A percentile compares a stretch with the other conserved stretches of the same genome.
Evolutionary conservation across 805 yeast genomes (phyloP).

Genomic region (Starmerella gropengiesseri): DNA sequence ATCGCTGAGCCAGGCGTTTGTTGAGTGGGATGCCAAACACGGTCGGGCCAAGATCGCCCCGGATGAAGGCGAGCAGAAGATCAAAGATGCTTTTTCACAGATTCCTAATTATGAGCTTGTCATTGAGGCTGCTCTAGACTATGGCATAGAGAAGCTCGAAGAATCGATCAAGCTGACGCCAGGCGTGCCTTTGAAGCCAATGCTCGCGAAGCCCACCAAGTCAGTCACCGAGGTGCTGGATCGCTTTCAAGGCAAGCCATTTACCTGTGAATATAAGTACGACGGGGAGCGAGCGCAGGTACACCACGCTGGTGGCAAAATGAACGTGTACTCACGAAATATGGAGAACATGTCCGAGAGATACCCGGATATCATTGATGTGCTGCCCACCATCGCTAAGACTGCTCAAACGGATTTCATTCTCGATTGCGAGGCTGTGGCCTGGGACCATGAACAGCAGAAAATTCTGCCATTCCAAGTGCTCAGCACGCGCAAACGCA

Average conservation of each 20-base stretch:
- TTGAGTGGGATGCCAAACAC: slow-evolving; percentile 42
- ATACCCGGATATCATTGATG: slow-evolving; percentile 77
- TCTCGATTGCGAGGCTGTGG: slow-evolving; percentile 94
- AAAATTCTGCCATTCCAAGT: slow-evolving; percentile 90
- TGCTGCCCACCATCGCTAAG: slow-evolving; percentile 47
- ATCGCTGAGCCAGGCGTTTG: slow-evolving; percentile 74
- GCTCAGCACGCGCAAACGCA: slow-evolving; percentile 83
- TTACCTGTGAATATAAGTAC: slow-evolving; percentile 93
- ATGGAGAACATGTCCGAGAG: slow-evolving; percentile 95
- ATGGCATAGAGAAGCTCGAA: slow-evolving; percentile 57
- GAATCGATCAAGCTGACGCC: slow-evolving; percentile 70
- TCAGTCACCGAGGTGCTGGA: slow-evolving; percentile 86
- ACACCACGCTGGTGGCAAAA: slow-evolving; percentile 55
- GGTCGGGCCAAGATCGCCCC: slow-evolving; percentile 14
- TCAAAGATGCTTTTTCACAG: slow-evolving; percentile 79
- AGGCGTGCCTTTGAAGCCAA: slow-evolving; percentile 91
- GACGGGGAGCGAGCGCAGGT: slow-evolving; percentile 98
- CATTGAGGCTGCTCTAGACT: slow-evolving; percentile 49
- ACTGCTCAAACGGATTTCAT: slow-evolving; percentile 44
- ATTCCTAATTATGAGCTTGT: slow-evolving; percentile 81
- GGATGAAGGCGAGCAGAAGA: slow-evolving; percentile 33
- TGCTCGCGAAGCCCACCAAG: slow-evolving; percentile 97
- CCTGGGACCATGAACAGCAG: slow-evolving; percentile 74
- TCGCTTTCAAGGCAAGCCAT: slow-evolving; percentile 69
- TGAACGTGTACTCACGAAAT: slow-evolving; percentile 79